Percentiles rank a stretch among this genome's conserved stretches.
Evolutionary conservation across 441 rosid species (phyloP).

Genomic region (Eugenia klotzschiana): DNA sequence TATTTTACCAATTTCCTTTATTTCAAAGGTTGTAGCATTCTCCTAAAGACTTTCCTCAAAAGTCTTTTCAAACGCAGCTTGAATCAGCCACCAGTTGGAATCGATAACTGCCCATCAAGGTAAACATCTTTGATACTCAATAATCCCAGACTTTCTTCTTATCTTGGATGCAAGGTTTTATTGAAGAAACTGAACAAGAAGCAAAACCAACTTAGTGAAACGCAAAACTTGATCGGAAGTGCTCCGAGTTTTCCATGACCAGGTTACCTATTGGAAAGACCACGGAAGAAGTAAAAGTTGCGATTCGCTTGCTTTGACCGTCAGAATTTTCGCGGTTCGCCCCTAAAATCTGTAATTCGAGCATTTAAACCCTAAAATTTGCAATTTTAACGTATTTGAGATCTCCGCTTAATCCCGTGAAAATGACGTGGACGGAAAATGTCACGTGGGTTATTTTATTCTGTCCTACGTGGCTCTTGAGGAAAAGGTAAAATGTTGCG

Average conservation of each 20-base stretch:
- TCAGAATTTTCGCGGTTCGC: background rate
- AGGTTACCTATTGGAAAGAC: background rate
- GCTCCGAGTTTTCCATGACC: background rate
- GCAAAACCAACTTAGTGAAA: background rate
- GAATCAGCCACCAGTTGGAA: background rate
- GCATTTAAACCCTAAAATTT: background rate
- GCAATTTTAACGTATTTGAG: background rate
- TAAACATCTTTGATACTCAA: background rate
- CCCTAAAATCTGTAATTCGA: background rate
- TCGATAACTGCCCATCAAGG: background rate
- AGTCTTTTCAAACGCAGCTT: too few relatives aligned
- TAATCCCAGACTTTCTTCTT: background rate
- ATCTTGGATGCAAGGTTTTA: background rate
- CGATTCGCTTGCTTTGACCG: background rate
- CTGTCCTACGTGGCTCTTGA: too few relatives aligned
- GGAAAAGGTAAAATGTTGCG: too few relatives aligned
- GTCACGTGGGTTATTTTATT: background rate
- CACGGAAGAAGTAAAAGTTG: background rate
- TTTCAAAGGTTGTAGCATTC: too few relatives aligned
- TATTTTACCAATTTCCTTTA: too few relatives aligned
- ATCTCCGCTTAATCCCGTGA: background rate
- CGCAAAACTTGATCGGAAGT: background rate
- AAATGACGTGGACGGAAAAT: background rate
- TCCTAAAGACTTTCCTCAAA: too few relatives aligned
- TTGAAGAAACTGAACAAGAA: background rate